A percentile compares a stretch with the other conserved stretches of the same genome.
Evolutionary conservation across 345 rosid species (phyloP).

Genomic region (Erodium maritimum): DNA sequence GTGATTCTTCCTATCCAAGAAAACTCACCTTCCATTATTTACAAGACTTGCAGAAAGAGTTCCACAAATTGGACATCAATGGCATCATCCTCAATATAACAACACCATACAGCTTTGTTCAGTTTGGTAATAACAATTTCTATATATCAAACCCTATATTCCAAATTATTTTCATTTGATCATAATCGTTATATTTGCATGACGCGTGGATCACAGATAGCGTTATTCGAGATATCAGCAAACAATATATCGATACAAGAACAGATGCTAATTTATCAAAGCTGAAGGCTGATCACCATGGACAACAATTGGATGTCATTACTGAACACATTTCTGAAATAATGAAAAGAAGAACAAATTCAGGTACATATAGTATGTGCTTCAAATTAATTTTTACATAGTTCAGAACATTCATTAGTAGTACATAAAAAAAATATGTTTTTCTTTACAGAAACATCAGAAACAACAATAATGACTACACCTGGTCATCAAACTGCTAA

Average conservation of each 20-base stretch:
- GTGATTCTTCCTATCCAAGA: constrained; percentile 54
- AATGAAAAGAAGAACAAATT: constrained; percentile 22
- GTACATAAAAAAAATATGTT: not conserved
- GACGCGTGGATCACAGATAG: constrained; percentile 12
- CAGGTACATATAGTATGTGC: constrained; percentile 12
- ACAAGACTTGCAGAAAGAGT: constrained; percentile 38
- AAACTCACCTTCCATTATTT: constrained; percentile 53
- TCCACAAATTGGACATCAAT: constrained; percentile 28
- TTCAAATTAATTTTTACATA: not conserved
- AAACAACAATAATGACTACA: constrained; percentile 9
- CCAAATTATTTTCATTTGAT: not conserved
- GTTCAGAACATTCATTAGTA: not conserved
- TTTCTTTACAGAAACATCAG: constrained; percentile 16
- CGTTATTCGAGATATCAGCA: constrained; percentile 34
- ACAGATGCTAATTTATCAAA: constrained; percentile 45
- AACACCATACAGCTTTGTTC: constrained; percentile 40
- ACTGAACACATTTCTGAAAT: constrained; percentile 28
- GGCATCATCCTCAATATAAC: constrained; percentile 20
- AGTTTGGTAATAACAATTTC: constrained; percentile 25
- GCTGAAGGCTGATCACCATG: constrained; percentile 25
- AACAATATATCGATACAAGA: constrained; percentile 46
- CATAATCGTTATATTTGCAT: not conserved
- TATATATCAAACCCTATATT: not conserved
- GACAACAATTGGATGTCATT: constrained; percentile 19
- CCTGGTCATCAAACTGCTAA: constrained; percentile 13